Evolutionary conservation across 179 eudicot genomes (phyloP).

Genomic region (Patellifolia procumbens): DNA sequence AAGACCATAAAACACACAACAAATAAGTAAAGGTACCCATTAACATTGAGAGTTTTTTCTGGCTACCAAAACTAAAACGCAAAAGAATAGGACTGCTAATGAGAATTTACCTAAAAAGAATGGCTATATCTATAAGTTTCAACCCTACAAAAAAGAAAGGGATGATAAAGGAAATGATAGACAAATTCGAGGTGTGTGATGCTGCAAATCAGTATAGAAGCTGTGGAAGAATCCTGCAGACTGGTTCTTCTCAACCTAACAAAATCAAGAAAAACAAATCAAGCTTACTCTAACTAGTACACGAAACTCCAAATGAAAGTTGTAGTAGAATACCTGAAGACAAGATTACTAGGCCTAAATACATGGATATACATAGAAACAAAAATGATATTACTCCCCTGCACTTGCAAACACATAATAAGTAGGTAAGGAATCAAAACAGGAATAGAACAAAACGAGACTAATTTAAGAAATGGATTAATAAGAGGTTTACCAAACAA

Average conservation of each 20-base stretch:
- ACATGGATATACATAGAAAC: constrained; percentile 54
- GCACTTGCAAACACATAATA: constrained; percentile 27
- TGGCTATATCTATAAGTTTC: too few species aligned
- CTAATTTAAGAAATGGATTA: neutral
- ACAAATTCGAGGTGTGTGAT: neutral
- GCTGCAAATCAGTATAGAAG: too few species aligned
- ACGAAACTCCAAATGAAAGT: neutral
- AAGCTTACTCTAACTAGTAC: neutral
- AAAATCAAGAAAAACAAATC: neutral
- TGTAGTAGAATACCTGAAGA: constrained; percentile 39
- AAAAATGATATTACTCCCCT: constrained; percentile 67
- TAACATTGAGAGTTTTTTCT: too few species aligned
- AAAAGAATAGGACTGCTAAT: too few species aligned
- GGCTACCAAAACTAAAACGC: too few species aligned
- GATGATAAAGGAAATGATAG: too few species aligned
- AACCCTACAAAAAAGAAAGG: too few species aligned
- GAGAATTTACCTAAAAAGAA: too few species aligned
- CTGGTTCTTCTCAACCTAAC: neutral
- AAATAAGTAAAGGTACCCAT: too few species aligned
- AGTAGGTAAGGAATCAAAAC: neutral
- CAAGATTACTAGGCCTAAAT: constrained; percentile 67
- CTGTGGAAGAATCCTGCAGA: too few species aligned
- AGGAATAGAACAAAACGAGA: neutral
- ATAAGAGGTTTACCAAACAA: constrained; percentile 38
- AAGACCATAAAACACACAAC: too few species aligned